phyloP scores from a whole-genome alignment of 352 stramenopile species.

The Globisporangium paddicum region DNA sequence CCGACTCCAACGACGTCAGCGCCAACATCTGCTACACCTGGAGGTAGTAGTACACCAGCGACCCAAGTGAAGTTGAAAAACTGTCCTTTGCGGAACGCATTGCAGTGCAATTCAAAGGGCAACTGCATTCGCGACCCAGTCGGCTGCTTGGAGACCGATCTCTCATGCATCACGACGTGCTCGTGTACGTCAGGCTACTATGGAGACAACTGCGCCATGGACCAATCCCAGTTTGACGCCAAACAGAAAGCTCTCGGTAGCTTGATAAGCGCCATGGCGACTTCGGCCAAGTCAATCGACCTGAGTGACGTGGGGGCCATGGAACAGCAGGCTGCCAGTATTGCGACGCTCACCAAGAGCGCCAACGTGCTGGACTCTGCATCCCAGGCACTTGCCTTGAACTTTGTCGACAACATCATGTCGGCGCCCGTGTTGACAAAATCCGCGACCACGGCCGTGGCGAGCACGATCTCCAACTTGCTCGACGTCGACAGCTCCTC shows the following conservation, averaged over 20 bases:
- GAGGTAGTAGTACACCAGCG: constrained; percentile 13
- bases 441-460: constrained; percentile 40
- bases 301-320: constrained; percentile 41
- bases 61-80: constrained; percentile 32
- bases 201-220: constrained; percentile 52
- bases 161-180: constrained; percentile 50
- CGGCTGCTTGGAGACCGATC: constrained; percentile 35
- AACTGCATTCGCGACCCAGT: constrained; percentile 40
- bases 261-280: constrained; percentile 56
- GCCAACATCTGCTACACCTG: constrained; percentile 11
- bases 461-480: constrained; percentile 58
- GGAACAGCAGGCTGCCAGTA: constrained; percentile 60
- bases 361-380: constrained; percentile 44
- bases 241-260: constrained; percentile 47
- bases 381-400: constrained; percentile 41
- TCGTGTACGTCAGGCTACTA: constrained; percentile 43
- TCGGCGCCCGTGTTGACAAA: constrained; percentile 43
- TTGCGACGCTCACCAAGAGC: constrained; percentile 64
- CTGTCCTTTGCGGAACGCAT: constrained; percentile 35
- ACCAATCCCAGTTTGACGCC: constrained; percentile 39
- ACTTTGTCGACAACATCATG: constrained; percentile 55
- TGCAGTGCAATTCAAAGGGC: constrained; percentile 42
- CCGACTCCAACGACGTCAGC: constrained; percentile 17
- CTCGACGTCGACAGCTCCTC: constrained; percentile 29
- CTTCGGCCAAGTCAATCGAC: constrained; percentile 42